Evolutionary conservation across 202 grass and related monocot species (phyloP).

Genomic region (Tripidium arundinaceum): DNA sequence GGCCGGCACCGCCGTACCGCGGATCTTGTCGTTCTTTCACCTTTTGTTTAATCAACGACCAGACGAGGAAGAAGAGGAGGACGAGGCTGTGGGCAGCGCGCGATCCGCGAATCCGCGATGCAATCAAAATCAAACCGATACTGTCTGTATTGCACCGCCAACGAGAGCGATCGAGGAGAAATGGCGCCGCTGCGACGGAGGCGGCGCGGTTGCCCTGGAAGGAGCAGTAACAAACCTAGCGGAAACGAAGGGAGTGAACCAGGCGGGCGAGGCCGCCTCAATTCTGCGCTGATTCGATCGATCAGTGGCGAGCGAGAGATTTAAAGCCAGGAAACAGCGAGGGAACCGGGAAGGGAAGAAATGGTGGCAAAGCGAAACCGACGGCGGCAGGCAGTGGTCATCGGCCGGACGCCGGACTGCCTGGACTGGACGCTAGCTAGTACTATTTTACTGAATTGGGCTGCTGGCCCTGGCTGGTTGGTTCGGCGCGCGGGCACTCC

Average conservation of each 20-base stretch:
- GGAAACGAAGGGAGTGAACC: neutral
- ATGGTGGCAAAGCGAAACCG: neutral
- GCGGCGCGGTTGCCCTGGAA: neutral
- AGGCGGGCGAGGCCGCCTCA: too few species aligned
- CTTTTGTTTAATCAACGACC: neutral
- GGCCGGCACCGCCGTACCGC: neutral
- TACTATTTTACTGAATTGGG: neutral
- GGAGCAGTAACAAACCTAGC: neutral
- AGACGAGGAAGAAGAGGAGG: neutral
- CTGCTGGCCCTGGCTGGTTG: neutral
- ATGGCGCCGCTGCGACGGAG: too few species aligned
- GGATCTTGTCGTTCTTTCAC: neutral
- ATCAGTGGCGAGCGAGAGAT: neutral
- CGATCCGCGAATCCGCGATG: neutral
- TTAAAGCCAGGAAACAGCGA: neutral
- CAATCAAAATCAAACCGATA: too few species aligned
- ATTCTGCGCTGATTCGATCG: too few species aligned
- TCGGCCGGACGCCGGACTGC: neutral
- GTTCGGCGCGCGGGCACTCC: neutral
- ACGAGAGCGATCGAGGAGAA: neutral
- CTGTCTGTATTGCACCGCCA: too few species aligned
- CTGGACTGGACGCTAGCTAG: neutral
- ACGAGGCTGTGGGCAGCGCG: neutral
- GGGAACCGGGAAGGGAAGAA: neutral
- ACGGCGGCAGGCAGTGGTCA: neutral